phyloP scores from a whole-genome alignment of 352 stramenopile species.

The Phytopythium montanum region DNA sequence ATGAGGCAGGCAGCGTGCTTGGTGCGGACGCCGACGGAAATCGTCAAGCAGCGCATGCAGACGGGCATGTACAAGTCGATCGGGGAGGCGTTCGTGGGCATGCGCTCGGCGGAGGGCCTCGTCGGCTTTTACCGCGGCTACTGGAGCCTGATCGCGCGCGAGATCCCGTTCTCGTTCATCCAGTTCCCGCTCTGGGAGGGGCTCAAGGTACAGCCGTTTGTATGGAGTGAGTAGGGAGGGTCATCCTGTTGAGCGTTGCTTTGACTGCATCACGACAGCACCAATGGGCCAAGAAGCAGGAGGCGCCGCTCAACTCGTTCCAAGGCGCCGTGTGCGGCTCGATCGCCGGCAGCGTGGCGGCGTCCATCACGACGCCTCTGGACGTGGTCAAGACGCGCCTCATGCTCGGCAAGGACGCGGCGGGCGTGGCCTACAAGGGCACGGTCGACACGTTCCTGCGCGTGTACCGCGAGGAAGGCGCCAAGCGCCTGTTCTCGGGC shows the following conservation, averaged over 20 bases:
- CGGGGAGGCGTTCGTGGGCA: conserved; percentile 58
- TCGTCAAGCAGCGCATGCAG: conserved; percentile 99
- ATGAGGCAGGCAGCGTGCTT: conserved; percentile 89
- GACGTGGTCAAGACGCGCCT: conserved; percentile 99
- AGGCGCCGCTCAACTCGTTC: conserved; percentile 77
- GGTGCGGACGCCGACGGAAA: conserved; percentile 98
- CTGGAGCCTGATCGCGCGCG: conserved; percentile 96
- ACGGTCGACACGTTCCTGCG: conserved; percentile 89
- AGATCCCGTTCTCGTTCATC: conserved; percentile 99
- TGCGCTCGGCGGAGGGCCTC: conserved; percentile 75
- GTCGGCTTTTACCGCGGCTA: conserved; percentile 96
- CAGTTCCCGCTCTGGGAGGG: conserved; percentile 99
- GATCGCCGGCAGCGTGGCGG: conserved; percentile 93
- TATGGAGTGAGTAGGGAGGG: no score
- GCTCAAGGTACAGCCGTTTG: conserved; percentile 95
- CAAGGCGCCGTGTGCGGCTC: conserved; percentile 95
- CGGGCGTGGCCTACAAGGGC: conserved; percentile 91
- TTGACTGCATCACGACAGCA: conserved; percentile 28
- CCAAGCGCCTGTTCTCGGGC: conserved; percentile 91
- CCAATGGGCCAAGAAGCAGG: conserved; percentile 76
- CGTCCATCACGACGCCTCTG: conserved; percentile 97
- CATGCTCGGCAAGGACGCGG: conserved; percentile 96
- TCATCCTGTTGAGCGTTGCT: no score
- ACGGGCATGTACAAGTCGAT: conserved; percentile 87
- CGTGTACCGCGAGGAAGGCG: conserved; percentile 91